phyloP scores from a whole-genome alignment of 139 green algal species.

The Tetradesmus lagerheimii region DNA sequence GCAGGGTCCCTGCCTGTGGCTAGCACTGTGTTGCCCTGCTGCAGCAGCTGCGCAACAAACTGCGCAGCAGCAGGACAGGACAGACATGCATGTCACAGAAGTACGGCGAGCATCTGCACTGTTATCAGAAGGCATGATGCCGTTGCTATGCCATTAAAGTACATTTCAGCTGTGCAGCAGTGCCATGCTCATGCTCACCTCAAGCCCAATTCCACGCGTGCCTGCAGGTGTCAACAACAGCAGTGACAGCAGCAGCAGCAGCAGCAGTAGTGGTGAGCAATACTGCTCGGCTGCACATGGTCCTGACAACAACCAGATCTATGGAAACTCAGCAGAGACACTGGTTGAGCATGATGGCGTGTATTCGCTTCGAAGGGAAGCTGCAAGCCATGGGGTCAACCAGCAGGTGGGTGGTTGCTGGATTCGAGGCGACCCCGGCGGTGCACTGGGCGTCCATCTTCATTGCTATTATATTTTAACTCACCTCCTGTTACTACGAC shows the following conservation, averaged over 20 bases:
- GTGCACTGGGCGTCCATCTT: background rate
- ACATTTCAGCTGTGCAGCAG: too few species aligned
- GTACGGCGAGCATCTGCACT: background rate
- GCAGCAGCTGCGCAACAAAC: background rate
- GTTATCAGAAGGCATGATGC: background rate
- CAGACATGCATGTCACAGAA: background rate
- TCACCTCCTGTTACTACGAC: conserved; percentile 19
- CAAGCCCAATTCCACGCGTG: conserved; percentile 18
- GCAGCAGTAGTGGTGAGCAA: background rate
- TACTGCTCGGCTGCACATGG: background rate
- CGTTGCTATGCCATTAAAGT: too few species aligned
- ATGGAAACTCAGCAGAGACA: background rate
- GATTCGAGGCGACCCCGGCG: background rate
- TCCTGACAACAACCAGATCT: too few species aligned
- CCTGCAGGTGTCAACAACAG: background rate
- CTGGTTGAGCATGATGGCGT: background rate
- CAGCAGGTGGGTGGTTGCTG: background rate
- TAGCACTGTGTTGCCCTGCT: conserved; percentile 24
- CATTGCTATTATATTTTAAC: background rate
- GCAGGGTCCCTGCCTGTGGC: background rate
- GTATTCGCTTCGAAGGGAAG: background rate
- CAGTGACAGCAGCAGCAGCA: background rate
- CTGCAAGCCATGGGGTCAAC: background rate
- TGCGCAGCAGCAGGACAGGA: background rate
- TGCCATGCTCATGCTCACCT: too few species aligned